Evolutionary conservation across 2,329 filamentous ascomycete genomes (phyloP).

Genomic region (Pleurostoma richardsiae): DNA sequence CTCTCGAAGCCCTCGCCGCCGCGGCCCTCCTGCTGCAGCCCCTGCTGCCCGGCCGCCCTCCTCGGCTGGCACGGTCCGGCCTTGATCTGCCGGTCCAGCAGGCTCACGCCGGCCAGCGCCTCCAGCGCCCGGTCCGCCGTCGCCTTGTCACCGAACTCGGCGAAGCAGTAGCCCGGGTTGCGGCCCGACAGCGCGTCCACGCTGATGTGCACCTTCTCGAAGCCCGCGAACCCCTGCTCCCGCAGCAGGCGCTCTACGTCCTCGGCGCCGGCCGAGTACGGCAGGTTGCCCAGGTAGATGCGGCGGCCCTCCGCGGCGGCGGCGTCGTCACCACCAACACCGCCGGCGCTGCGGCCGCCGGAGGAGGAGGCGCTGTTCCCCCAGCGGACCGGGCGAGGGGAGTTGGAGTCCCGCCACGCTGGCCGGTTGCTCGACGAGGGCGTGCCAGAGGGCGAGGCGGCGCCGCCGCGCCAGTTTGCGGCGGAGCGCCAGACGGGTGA

Average conservation of each 20-base stretch:
- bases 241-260: constrained; percentile 28
- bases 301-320: constrained; percentile 19
- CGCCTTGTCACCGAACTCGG: constrained; percentile 43
- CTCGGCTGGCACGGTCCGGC: constrained; percentile 62
- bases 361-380: background rate
- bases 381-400: too few relatives aligned
- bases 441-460: too few relatives aligned
- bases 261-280: constrained; percentile 40
- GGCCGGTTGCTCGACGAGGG: too few relatives aligned
- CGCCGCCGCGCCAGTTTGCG: too few relatives aligned
- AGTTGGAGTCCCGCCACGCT: too few relatives aligned
- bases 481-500: too few relatives aligned
- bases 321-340: constrained; percentile 1
- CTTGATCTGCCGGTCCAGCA: constrained; percentile 56
- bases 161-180: constrained; percentile 61
- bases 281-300: constrained; percentile 64
- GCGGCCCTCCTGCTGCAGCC: constrained; percentile 8
- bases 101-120: constrained; percentile 46
- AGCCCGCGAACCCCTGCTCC: constrained; percentile 24
- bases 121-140: constrained; percentile 53
- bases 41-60: constrained; percentile 4
- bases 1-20: constrained; percentile 7
- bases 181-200: constrained; percentile 62
- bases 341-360: background rate
- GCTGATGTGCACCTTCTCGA: constrained; percentile 60